phyloP scores from a whole-genome alignment of 257 asterid species.

The Solanum pennellii region DNA sequence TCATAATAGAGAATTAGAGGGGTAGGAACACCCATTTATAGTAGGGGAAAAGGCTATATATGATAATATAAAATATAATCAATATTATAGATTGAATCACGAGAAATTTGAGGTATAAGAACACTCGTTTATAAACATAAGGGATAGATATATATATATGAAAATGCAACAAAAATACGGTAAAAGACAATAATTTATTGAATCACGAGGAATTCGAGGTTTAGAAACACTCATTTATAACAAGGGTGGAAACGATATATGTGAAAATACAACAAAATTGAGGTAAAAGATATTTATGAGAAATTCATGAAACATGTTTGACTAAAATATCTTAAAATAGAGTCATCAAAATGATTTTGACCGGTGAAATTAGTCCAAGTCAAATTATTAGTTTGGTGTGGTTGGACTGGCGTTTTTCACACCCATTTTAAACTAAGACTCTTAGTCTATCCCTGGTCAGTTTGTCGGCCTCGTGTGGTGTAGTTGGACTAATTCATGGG shows the following conservation, averaged over 20 bases:
- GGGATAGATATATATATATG: too few relatives aligned
- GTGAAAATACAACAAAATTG: too few relatives aligned
- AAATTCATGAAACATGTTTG: neutral
- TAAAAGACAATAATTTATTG: neutral
- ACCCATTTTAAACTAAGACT: too few relatives aligned
- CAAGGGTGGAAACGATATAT: too few relatives aligned
- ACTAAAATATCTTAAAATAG: neutral
- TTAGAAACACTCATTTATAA: neutral
- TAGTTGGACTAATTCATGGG: neutral
- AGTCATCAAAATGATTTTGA: neutral
- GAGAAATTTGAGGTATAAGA: neutral
- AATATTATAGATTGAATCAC: neutral
- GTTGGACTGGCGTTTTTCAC: too few relatives aligned
- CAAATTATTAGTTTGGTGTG: neutral
- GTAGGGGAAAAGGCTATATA: neutral
- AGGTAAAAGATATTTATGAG: too few relatives aligned
- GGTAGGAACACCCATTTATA: neutral
- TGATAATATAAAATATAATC: neutral
- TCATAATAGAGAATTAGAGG: too few relatives aligned
- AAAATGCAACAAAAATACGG: too few relatives aligned
- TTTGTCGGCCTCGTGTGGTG: neutral
- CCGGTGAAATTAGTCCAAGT: neutral
- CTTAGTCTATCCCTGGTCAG: too few relatives aligned
- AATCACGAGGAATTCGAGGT: neutral
- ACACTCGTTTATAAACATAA: too few relatives aligned